Evolutionary conservation across 257 asterid species (phyloP), one percentile per base, ranked within the genome.

Genomic region (Solanum piurae): DNA sequence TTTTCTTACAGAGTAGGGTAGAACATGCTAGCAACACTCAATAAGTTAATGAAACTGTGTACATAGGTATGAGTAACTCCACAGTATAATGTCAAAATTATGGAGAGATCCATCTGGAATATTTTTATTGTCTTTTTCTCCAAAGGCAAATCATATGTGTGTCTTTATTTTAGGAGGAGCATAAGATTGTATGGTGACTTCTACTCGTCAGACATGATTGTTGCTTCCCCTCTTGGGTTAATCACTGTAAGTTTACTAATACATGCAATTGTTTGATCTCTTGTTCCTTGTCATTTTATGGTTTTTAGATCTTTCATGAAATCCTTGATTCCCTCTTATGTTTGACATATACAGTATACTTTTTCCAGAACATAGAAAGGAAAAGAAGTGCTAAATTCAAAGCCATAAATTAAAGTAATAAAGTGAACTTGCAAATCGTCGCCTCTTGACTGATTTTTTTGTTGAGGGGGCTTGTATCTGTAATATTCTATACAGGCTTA

Each of bases 211-310:
- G 99, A 97, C 90, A 88, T 95, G 85, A 94, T 97, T 89, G 90
- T 97, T 91, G 98, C 98, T 87, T 95, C 99, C 88, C 99, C 99
- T 71, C 95, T 97, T 79, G 98, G 96, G 86, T 89, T 97, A 93
- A 90, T 95, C 90, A 94, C 96, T 76, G 99, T 97, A 92, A 93
- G 95, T 27, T 12, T 89, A 87, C 90, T 12, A 25, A 27, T 55
- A 23, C 7, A 7, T 37, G 80, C 71, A 12, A n/a, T 85, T 86
- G 14, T 64, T 34, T 40, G 16, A 46, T 33, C 75, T 80, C 68
- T 46, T 46, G 27, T 58, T 80, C 85, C 33, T 80, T 80, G 40
- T 80, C 68, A 46, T 46, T 27, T 79, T 79, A 44, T 79, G 85
- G 66, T 16, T 20, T 7, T 44, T 79, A 44, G 66, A 16, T 79